A percentile compares a stretch with the other conserved stretches of the same genome.
These are phyloP conservation scores for Cyberlindnera sargentensis DNA, from an alignment of 805 yeast species.

Conservation along the genomic window DNA sequence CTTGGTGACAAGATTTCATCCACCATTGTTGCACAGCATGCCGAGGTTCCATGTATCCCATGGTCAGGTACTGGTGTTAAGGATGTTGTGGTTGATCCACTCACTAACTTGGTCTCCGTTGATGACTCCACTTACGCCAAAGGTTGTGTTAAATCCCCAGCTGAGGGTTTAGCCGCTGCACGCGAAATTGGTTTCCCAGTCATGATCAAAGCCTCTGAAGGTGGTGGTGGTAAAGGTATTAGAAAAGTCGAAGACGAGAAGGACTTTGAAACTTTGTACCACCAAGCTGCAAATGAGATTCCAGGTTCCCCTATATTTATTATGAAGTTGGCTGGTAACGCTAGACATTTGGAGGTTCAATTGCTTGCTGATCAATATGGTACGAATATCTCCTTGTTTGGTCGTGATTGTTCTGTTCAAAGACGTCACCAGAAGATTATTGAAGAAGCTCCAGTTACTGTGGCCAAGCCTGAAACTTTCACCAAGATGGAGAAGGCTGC, in stretches of 20 bases:
- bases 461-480: constrained; percentile 84
- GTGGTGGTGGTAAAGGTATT: constrained; percentile 99
- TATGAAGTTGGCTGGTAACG: constrained; percentile 95
- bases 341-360: constrained; percentile 98
- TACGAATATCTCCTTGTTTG: constrained; percentile 92
- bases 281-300: constrained; percentile 94
- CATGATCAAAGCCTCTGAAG: constrained; percentile 99
- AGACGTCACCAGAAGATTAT: constrained; percentile 98
- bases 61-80: constrained; percentile 99
- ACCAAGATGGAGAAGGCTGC: constrained; percentile 94
- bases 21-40: constrained; percentile 98
- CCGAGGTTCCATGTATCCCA: constrained; percentile 96
- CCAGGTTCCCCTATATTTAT: constrained; percentile 99
- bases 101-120: constrained; percentile 81
- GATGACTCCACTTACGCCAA: constrained; percentile 73
- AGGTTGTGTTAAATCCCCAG: constrained; percentile 84
- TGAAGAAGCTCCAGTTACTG: constrained; percentile 98
- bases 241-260: constrained; percentile 87
- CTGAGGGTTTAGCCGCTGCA: constrained; percentile 85
- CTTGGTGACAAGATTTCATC: constrained; percentile 97
- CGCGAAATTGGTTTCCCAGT: constrained; percentile 91
- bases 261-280: constrained; percentile 68
- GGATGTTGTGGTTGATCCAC: constrained; percentile 60
- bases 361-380: constrained; percentile 97
- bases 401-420: constrained; percentile 99